Base-by-base conservation (phyloP, 2,329 filamentous ascomycete species). In the Diaporthe helianthi region DNA sequence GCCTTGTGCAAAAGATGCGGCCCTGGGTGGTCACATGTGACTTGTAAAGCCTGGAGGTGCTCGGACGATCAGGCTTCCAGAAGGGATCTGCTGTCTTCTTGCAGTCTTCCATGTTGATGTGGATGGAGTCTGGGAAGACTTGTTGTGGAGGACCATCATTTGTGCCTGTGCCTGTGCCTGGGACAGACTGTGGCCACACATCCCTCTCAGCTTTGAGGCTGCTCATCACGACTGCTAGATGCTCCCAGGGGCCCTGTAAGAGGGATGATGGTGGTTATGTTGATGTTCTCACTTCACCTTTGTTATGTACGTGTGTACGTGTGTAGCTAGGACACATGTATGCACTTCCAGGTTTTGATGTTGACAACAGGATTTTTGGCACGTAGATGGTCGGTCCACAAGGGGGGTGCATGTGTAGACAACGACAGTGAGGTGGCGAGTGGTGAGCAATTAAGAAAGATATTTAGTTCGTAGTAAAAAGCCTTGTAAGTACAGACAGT, bases 71-170 rank as follows among this genome's bases (percentile, higher is more conserved):
- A 36, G 54, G 46, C 38, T 67, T 47, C 54, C 64, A 67, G 15
- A 54, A 61, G 15, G 54, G 68, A n/a, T 67, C 47, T 1, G 54
- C 29, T 22, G 68, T n/a, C 33, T 24, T 33, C 63, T 29, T 47
- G 53, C 29, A 67, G 0, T n/a, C 46, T 13, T 67, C 68, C n/a
- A 51, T 26, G 8, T 67, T 26, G 44, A 69, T 47, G 15, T 61
- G 38, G 26, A 69, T 67, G 29, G 54, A 44, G 3, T 67, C 68
- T 24, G 68, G 68, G 12, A 70, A 69, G 54, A 67, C 54, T n/a
- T 33, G 64, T n/a, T 31, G 22, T 17, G 22, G 44, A 2, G n/a
- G 26, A 26, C 22, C 41, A n/a, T 33, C 12, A 33, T 67, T 19
- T 3, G 44, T 4, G n/a, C 22, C 22, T 26, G 44, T 4, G n/a